Conservation (phyloP, 768 basidiomycete species). For the Hydnomerulius pinastri region DNA sequence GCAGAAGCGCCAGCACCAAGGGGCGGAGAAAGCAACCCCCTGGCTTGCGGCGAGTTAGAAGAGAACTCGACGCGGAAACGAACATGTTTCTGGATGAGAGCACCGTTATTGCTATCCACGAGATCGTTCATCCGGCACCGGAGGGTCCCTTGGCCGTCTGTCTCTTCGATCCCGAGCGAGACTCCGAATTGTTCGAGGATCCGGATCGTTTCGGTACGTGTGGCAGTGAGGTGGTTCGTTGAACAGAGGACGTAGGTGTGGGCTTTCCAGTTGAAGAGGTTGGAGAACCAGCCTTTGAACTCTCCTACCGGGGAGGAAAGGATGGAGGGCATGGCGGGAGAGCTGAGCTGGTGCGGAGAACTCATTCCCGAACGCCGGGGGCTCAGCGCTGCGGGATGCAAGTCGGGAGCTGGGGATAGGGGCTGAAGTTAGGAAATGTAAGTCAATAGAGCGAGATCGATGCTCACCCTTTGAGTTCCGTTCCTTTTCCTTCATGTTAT, state of each 20-base stretch:
- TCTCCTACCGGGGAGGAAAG: constrained; percentile 78
- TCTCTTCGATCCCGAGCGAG: constrained; percentile 58
- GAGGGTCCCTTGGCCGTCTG: constrained; percentile 36
- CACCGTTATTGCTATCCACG: constrained; percentile 39
- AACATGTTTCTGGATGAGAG: constrained; percentile 65
- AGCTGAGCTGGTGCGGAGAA: constrained; percentile 50
- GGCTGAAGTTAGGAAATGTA: constrained; percentile 9
- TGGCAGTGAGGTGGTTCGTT: constrained; percentile 52
- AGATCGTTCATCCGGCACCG: constrained; percentile 56
- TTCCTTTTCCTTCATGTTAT: constrained; percentile 50
- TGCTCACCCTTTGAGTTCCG: constrained; percentile 57
- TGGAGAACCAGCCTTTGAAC: constrained; percentile 93
- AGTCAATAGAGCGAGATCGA: not conserved
- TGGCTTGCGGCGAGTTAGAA: constrained; percentile 23
- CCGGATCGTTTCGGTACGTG: constrained; percentile 62
- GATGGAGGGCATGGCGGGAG: constrained; percentile 38
- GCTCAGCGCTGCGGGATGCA: constrained; percentile 40
- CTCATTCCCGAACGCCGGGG: constrained; percentile 51
- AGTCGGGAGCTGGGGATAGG: constrained; percentile 58
- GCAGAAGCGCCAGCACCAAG: constrained; percentile 19
- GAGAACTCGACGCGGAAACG: constrained; percentile 85
- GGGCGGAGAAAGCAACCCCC: constrained; percentile 23
- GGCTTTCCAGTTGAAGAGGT: constrained; percentile 89
- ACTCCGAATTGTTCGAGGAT: constrained; percentile 70
- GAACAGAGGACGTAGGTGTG: constrained; percentile 60